These are phyloP conservation scores for Ascochyta viciae-villosae DNA, from an alignment of 2,329 filamentous ascomycete genomes.

Conservation along the genomic window DNA sequence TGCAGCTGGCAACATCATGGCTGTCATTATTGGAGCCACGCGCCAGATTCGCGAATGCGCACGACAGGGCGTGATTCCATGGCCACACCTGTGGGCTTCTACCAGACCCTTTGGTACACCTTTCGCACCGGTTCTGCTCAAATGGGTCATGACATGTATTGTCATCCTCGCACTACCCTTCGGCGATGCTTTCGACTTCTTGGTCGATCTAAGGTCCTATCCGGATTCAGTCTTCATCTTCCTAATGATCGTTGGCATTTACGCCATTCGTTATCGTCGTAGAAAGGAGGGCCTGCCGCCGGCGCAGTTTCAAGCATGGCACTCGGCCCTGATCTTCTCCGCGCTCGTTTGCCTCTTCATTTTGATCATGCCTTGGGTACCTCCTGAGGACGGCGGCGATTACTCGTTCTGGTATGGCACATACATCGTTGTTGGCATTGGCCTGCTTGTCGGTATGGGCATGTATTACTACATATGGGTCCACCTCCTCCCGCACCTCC, in stretches of 20 bases:
- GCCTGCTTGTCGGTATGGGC: conserved; percentile 27
- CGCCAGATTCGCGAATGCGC: conserved; percentile 40
- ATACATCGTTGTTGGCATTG: conserved; percentile 70
- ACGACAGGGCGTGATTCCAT: conserved; percentile 39
- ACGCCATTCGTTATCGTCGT: conserved; percentile 33
- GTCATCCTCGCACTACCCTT: conserved; percentile 58
- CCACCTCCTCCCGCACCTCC: conserved; percentile 30
- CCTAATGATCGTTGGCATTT: conserved; percentile 37
- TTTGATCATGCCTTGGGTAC: conserved; percentile 75
- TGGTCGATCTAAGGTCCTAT: conserved; percentile 53
- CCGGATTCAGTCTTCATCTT: conserved; percentile 36
- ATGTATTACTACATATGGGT: conserved; percentile 42
- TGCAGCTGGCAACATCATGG: conserved; percentile 39
- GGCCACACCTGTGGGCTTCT: conserved; percentile 64
- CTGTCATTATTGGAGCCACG: conserved; percentile 40
- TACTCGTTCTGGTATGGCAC: conserved; percentile 79
- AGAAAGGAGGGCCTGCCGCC: conserved; percentile 34
- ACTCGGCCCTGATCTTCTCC: conserved; percentile 33
- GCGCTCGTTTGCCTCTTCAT: conserved; percentile 49
- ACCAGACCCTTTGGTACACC: conserved; percentile 70
- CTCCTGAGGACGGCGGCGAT: conserved; percentile 64
- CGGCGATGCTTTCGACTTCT: conserved; percentile 70
- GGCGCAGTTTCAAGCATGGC: conserved; percentile 34
- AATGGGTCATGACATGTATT: conserved; percentile 37
- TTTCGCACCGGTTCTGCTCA: conserved; percentile 61